Evolutionary conservation across 2,329 filamentous ascomycete genomes (phyloP), one percentile per base, ranked within the genome.

Genomic region (Pyricularia sp.): DNA sequence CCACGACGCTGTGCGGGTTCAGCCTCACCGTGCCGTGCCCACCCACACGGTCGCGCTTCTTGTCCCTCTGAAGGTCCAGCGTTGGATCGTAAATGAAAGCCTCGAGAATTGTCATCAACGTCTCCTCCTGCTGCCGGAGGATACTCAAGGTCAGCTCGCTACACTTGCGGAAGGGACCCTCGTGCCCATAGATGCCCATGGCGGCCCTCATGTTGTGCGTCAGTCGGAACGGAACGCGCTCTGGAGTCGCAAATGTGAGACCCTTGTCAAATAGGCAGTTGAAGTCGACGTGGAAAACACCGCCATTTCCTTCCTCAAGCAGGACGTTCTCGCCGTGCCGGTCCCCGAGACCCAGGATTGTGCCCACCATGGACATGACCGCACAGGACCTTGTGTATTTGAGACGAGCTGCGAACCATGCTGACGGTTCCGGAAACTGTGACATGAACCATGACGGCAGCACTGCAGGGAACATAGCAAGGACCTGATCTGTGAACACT

Each of bases 231-330:
- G 95, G 96, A 1, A 99, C 95, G 33, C 91, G 85, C 79, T 99
- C 95, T 0, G 95, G 94, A 78, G 96, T 97, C 71, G 93, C 90
- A 77, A 99, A 98, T 0, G 94, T 97, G 59, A 94, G 86, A 1
- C 95, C 95, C 76, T 99, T 99, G 82, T 99, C 96, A 78, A 99
- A 99, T 4, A 99, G 88, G 79, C 96, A 99, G 81, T 99, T 99
- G 85, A 99, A 99, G 80, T 99, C 95, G 64, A 99, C 96, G 79
- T 99, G 95, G 79, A 99, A 92, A 2, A 97, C 89, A 67, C 94
- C 94, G 64, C 96, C 95, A 72, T 93, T 96, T 69, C 92, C 91
- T 81, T 98, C 93, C 78, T 98, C 93, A 36, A 99, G 88, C 33
- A 97, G 87, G 69, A 99, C 92, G 78, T 99, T 99, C 79, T 99